phyloP scores from a whole-genome alignment of 2,329 filamentous ascomycete species.

The Thermoascus crustaceus region DNA sequence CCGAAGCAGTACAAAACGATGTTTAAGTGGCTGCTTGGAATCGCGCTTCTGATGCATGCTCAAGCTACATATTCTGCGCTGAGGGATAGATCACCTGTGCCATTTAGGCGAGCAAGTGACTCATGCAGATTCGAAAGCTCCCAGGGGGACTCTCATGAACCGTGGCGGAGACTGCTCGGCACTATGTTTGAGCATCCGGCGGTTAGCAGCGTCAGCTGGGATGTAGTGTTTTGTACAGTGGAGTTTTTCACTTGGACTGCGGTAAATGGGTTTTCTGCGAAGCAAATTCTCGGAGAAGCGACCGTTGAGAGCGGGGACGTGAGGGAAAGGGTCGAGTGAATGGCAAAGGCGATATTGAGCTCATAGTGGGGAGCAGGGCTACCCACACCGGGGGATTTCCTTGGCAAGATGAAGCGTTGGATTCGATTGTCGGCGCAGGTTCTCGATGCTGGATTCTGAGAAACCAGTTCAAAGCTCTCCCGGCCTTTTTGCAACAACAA shows the following conservation, averaged over 20 bases:
- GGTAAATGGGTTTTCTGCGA: background rate
- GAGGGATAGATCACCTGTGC: conserved; percentile 1
- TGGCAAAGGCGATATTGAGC: no score
- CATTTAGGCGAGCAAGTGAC: background rate
- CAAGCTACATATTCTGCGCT: conserved; percentile 11
- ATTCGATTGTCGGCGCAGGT: no score
- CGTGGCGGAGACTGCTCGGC: conserved; percentile 37
- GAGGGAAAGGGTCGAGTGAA: no score
- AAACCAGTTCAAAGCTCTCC: no score
- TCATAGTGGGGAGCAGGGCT: no score
- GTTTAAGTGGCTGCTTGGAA: conserved; percentile 25
- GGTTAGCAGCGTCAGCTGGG: conserved; percentile 49
- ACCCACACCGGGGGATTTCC: no score
- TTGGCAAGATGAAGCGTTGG: no score
- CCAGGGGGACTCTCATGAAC: background rate
- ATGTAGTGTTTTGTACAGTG: conserved; percentile 47
- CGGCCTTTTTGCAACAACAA: conserved; percentile 33
- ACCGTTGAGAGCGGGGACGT: no score
- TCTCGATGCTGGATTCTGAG: no score
- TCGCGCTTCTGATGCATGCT: conserved; percentile 17
- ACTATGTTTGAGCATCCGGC: conserved; percentile 51
- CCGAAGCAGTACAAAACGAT: conserved; percentile 7
- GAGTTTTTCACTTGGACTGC: background rate
- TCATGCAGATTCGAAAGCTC: background rate
- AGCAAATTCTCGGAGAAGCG: no score